These are phyloP conservation scores for Wallemia mellicola DNA, from an alignment of 1,284 basidiomycete species.

Conservation along the genomic window DNA sequence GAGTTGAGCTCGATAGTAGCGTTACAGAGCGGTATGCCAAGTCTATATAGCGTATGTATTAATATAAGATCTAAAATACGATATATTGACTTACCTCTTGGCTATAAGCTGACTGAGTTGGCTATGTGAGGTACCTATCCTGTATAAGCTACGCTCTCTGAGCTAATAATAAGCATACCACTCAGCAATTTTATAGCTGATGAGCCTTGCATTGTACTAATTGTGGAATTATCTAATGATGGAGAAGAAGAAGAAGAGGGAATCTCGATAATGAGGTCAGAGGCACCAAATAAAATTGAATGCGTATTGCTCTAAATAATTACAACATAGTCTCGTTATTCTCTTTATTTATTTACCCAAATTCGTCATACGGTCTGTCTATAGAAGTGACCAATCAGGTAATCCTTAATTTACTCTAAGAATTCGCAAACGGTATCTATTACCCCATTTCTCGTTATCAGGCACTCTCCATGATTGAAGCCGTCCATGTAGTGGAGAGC, in stretches of 20 bases:
- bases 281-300: no score
- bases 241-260: no score
- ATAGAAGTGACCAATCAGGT: no score
- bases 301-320: no score
- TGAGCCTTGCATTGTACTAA: not conserved
- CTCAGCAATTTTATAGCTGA: not conserved
- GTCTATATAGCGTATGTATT: slow-evolving; percentile 20
- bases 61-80: not conserved
- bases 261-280: not conserved
- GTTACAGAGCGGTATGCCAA: slow-evolving; percentile 52
- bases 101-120: slow-evolving; percentile 83
- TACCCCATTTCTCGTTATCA: not conserved
- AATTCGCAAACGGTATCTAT: not conserved
- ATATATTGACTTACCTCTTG: slow-evolving; percentile 29
- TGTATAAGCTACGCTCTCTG: no score
- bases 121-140: slow-evolving; percentile 30
- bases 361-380: no score
- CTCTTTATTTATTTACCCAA: no score
- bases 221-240: no score
- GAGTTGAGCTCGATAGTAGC: slow-evolving; percentile 64
- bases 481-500: not conserved
- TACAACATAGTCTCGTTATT: no score
- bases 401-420: no score
- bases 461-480: not conserved
- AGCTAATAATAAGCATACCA: not conserved